Base-by-base conservation (phyloP, 2,329 filamentous ascomycete species). In the Apiospora malaysiana region DNA sequence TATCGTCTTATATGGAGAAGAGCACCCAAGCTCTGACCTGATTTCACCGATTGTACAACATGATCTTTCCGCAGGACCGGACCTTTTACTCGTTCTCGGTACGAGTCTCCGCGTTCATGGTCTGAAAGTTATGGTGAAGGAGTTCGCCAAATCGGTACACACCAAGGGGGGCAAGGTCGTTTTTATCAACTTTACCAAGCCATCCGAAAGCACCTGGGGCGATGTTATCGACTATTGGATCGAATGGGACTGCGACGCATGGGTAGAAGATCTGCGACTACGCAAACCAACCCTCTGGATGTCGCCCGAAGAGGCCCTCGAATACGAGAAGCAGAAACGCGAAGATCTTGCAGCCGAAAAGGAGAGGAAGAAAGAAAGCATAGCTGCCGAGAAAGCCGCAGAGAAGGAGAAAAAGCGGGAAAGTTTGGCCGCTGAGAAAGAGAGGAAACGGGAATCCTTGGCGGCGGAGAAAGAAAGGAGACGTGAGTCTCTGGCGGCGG, bases 201-300 rank as follows among this genome's bases (percentile, higher is more conserved):
- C 91, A 0, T 85, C 91, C 0, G 91, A 93, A 76, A 93, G 91
- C 76, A 87, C 86, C 0, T 94, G 92, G 92, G 89, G 90, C 0
- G 91, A 93, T 69, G 82, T 93, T 0, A 91, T 94, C 69, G 92
- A 94, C 79, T 92, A 91, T 73, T 93, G 91, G 88, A 86, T 94
- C 0, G 86, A 92, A 73, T 93, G 91, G 91, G 91, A 93, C 76
- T 93, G 91, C 72, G 92, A 94, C 74, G 88, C 88, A 4, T 94
- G 91, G 91, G 91, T 93, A 0, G 80, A 85, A 12, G 90, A 93
- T 76, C 78, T 93, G 69, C 88, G 87, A 72, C 80, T 82, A 68
- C 86, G 88, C 69, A 86, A 90, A 70, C 87, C 89, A 1, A 85
- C 86, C 66, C 81, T 92, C 4, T 92, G 90, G 89, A 80, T 88